Evolutionary conservation across 345 rosid genomes (phyloP).

Genomic region (Aquilaria yunnanensis): DNA sequence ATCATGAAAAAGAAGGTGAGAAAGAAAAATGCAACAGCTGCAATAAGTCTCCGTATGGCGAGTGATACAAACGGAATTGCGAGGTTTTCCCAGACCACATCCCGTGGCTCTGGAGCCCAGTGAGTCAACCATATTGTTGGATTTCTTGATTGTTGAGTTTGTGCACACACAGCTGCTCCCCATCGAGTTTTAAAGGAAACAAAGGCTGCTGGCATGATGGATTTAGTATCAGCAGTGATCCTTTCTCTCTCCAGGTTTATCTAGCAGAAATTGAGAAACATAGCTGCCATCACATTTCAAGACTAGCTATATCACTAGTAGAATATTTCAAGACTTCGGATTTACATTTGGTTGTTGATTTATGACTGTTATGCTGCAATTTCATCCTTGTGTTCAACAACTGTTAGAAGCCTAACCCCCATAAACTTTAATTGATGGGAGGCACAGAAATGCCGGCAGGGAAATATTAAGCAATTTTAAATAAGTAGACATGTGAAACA

Average conservation of each 20-base stretch:
- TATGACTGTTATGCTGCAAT: too few relatives aligned
- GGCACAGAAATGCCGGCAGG: neutral
- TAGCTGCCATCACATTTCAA: too few relatives aligned
- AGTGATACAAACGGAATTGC: conserved; percentile 89
- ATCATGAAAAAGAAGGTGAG: conserved; percentile 97
- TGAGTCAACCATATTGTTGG: conserved; percentile 90
- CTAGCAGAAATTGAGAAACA: conserved; percentile 29
- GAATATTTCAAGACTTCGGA: too few relatives aligned
- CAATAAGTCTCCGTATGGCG: conserved; percentile 57
- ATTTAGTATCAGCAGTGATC: conserved; percentile 36
- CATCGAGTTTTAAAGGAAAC: conserved; percentile 88
- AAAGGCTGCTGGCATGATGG: conserved; percentile 71
- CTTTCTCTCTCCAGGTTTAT: conserved; percentile 58
- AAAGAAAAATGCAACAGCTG: conserved; percentile 71
- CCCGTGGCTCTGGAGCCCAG: conserved; percentile 97
- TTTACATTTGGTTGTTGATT: too few relatives aligned
- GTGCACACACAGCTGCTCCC: conserved; percentile 94
- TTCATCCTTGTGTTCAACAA: too few relatives aligned
- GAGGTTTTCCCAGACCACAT: conserved; percentile 78
- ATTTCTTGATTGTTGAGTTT: conserved; percentile 85
- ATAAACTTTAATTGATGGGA: neutral
- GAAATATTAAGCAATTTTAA: conserved; percentile 2
- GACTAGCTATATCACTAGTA: too few relatives aligned
- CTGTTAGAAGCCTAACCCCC: too few relatives aligned
- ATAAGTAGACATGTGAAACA: neutral